Conservation (phyloP, 2,329 filamentous ascomycete species). For the Colletotrichum eleusines region DNA sequence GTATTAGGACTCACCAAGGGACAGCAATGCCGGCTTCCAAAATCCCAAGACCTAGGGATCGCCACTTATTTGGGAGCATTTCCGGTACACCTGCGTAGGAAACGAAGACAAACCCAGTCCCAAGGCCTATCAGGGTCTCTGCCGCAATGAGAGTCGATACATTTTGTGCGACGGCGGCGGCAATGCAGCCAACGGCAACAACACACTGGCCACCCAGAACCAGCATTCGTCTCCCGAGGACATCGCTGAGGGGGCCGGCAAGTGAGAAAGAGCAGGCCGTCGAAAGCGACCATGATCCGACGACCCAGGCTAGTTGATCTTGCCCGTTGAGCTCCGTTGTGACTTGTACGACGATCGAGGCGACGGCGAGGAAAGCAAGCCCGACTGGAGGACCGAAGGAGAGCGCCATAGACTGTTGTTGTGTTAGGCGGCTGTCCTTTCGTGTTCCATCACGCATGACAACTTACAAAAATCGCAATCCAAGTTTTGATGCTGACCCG, state of each 20-base stretch:
- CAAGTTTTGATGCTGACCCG: conserved; percentile 38
- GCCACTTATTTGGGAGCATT: conserved; percentile 52
- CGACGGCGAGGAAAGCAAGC: conserved; percentile 35
- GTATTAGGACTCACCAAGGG: conserved; percentile 42
- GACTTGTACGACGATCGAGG: conserved; percentile 37
- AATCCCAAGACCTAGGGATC: conserved; percentile 41
- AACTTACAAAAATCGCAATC: conserved; percentile 36
- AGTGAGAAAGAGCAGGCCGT: conserved; percentile 41
- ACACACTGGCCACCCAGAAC: conserved; percentile 35
- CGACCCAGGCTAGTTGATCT: conserved; percentile 35
- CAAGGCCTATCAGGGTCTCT: conserved; percentile 50
- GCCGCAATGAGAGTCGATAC: conserved; percentile 47
- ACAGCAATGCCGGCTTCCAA: conserved; percentile 39
- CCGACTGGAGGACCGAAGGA: conserved; percentile 39
- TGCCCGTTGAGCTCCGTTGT: conserved; percentile 31
- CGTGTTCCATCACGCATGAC: too few species aligned
- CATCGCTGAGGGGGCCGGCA: conserved; percentile 38
- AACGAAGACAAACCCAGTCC: conserved; percentile 50
- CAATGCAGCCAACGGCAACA: conserved; percentile 42
- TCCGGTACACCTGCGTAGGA: conserved; percentile 51
- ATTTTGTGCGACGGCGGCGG: conserved; percentile 45
- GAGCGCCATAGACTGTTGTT: conserved; percentile 29
- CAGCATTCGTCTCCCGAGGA: conserved; percentile 34
- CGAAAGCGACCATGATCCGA: conserved; percentile 39
- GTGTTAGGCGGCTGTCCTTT: not conserved